Evolutionary conservation across 2,329 filamentous ascomycete species (phyloP).

Genomic region (Colletotrichum sp.): DNA sequence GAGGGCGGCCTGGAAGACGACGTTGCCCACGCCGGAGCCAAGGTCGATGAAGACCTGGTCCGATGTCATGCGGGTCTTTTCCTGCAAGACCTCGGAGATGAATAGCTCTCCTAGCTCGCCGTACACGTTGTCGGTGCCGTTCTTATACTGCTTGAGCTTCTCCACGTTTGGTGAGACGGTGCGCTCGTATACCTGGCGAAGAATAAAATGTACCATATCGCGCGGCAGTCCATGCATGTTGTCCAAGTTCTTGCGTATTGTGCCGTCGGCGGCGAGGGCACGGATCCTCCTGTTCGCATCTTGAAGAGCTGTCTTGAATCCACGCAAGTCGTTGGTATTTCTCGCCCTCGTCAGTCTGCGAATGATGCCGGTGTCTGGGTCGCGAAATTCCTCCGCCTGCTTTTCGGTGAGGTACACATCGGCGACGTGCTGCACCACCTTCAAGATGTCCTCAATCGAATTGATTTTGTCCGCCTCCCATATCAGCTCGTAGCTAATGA

Average conservation of each 20-base stretch:
- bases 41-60: slow-evolving; percentile 91
- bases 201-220: slow-evolving; percentile 78
- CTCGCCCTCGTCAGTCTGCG: slow-evolving; percentile 79
- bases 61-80: slow-evolving; percentile 78
- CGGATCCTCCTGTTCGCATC: slow-evolving; percentile 79
- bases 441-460: slow-evolving; percentile 74
- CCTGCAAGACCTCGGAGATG: slow-evolving; percentile 79
- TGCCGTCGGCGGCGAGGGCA: slow-evolving; percentile 70
- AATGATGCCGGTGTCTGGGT: slow-evolving; percentile 75
- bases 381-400: slow-evolving; percentile 70
- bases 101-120: slow-evolving; percentile 90
- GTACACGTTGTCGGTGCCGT: slow-evolving; percentile 92
- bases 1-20: slow-evolving; percentile 90
- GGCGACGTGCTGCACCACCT: slow-evolving; percentile 71
- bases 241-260: slow-evolving; percentile 75
- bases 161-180: slow-evolving; percentile 91
- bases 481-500: slow-evolving; percentile 71
- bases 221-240: slow-evolving; percentile 72
- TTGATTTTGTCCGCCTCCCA: slow-evolving; percentile 81
- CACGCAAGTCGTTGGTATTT: slow-evolving; percentile 65
- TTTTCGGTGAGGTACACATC: slow-evolving; percentile 79
- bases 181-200: slow-evolving; percentile 87
- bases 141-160: slow-evolving; percentile 82
- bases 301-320: slow-evolving; percentile 75
- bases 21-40: slow-evolving; percentile 94